Base-by-base conservation (phyloP, 1,284 basidiomycete species). In the Porogramme epimiltina region DNA sequence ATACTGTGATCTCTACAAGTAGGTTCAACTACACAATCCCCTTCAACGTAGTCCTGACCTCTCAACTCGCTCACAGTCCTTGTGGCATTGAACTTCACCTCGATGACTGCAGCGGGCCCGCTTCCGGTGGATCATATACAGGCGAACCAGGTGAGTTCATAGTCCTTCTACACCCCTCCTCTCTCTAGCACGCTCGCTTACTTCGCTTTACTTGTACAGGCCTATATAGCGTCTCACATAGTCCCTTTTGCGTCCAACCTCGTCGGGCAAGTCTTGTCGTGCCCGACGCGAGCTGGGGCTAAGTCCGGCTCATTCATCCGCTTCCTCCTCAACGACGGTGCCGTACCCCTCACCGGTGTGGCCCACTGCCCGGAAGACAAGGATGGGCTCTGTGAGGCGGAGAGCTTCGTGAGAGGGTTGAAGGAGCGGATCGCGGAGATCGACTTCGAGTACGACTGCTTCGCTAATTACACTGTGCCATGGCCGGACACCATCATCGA, bases 221-320 rank as follows among this genome's bases (percentile, higher is more conserved):
- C 76, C 2, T 84, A 79, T 61, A 64, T 73, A 33, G 68, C 70
- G 10, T 75, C 73, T 38, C 68, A 76, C 43, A 66, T 81, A 23
- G 68, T 74, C 0, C 80, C 85, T 0, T 87, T 89, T 63, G 82
- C 76, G 0, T 62, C 77, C 10, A 75, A 77, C 64, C 70, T 87
- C 22, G 79, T 85, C 42, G 78, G 81, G 3, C 85, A 88, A 63
- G 79, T 88, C 4, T 66, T 87, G 19, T 74, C 77, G 2, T 88
- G 77, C 62, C 69, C 73, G 11, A 66, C 68, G 2, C 36, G 49
- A 3, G 37, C n/a, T n/a, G 42, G 56, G 34, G 58, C 56, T 19
- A 58, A 67, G 8, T 73, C 72, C 13, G 59, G 67, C 8, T 73
- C 72, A 13, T 76, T 78, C 62, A 79, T 86, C 58, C 78, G 84